Evolutionary conservation across 2,329 filamentous ascomycete species (phyloP).

Genomic region (Monilinia fructicola): DNA sequence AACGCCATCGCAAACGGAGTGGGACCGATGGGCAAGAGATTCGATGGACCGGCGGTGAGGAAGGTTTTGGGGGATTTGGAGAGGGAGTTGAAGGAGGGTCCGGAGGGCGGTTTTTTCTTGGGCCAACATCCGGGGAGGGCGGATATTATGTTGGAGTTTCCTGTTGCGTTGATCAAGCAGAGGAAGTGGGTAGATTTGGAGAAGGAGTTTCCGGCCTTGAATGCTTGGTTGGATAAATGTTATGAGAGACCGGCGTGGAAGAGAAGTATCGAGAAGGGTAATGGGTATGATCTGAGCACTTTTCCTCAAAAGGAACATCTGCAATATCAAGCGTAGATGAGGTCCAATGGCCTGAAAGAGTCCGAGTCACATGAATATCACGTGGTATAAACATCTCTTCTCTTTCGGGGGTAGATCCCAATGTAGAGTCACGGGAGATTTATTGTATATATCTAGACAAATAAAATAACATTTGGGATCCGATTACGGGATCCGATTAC

Average conservation of each 20-base stretch:
- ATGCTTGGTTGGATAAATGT: slow-evolving; percentile 38
- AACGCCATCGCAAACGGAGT: slow-evolving; percentile 21
- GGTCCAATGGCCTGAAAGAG: too few relatives aligned
- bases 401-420: background rate
- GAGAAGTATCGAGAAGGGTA: slow-evolving; percentile 37
- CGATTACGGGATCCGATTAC: background rate
- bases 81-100: slow-evolving; percentile 31
- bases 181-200: slow-evolving; percentile 37
- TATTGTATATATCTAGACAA: too few relatives aligned
- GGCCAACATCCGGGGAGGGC: slow-evolving; percentile 39
- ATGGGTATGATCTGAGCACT: slow-evolving; percentile 37
- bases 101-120: slow-evolving; percentile 32
- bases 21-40: slow-evolving; percentile 18
- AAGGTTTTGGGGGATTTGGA: slow-evolving; percentile 29
- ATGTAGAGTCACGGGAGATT: too few relatives aligned
- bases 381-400: accelerated
- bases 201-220: slow-evolving; percentile 39
- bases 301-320: slow-evolving; percentile 24
- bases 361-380: background rate
- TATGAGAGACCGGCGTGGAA: slow-evolving; percentile 37
- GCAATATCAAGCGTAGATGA: background rate
- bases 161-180: slow-evolving; percentile 36
- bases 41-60: slow-evolving; percentile 27
- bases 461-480: too few relatives aligned
- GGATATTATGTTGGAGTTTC: slow-evolving; percentile 41